Conservation (phyloP, 2,329 filamentous ascomycete species). For the Hypoxylon sp. region DNA sequence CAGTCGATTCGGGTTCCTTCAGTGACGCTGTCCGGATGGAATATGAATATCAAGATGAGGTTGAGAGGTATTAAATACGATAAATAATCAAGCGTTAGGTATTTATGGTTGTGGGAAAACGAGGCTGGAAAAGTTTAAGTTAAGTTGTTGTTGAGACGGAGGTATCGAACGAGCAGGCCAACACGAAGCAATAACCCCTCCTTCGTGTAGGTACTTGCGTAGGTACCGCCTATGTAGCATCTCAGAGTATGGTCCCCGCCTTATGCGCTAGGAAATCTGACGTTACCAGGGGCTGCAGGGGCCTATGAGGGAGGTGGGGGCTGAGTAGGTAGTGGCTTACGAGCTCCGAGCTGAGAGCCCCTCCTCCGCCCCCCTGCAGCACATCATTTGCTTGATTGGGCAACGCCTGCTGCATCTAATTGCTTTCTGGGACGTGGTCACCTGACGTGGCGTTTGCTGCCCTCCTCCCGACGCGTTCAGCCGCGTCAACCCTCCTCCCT, state of each 20-base stretch:
- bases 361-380: conserved; percentile 28
- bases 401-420: conserved; percentile 2
- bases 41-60: background rate
- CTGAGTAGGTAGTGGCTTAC: conserved; percentile 26
- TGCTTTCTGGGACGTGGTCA: conserved; percentile 30
- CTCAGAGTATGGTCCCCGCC: conserved; percentile 14
- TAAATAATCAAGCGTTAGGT: background rate
- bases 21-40: conserved; percentile 1
- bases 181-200: conserved; percentile 38
- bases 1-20: conserved; percentile 9
- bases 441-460: conserved; percentile 45
- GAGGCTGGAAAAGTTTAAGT: conserved; percentile 14
- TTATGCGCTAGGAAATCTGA: conserved; percentile 36
- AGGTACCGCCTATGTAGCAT: conserved; percentile 6
- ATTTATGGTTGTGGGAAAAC: conserved; percentile 3
- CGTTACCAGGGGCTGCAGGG: conserved; percentile 36
- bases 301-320: conserved; percentile 26
- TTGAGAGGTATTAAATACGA: conserved; percentile 24
- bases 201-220: conserved; percentile 23
- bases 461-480: conserved; percentile 27
- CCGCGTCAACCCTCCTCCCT: conserved; percentile 22
- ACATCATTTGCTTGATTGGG: background rate
- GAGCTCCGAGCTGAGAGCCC: conserved; percentile 29
- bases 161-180: conserved; percentile 37
- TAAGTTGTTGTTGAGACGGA: conserved; percentile 25